These are phyloP conservation scores for Eucalyptus curtisii DNA, from an alignment of 345 rosid species.

Conservation along the genomic window DNA sequence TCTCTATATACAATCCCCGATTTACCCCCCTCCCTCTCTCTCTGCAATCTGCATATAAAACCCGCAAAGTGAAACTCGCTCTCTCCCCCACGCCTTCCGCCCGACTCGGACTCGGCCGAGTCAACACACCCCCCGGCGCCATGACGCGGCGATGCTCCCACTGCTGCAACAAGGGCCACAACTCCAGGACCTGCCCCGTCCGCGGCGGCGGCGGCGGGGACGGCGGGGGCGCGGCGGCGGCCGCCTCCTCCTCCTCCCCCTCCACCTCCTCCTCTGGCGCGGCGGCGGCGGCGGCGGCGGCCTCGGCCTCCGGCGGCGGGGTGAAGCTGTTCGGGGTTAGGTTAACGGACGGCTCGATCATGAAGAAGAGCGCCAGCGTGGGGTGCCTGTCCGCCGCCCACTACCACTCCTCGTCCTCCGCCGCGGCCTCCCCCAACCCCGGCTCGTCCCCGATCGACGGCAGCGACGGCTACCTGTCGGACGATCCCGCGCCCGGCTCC, in stretches of 20 bases:
- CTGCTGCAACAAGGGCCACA: slow-evolving; percentile 94
- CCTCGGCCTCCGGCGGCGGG: background rate
- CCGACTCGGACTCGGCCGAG: background rate
- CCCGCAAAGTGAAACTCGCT: background rate
- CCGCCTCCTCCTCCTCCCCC: background rate
- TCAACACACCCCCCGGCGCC: background rate
- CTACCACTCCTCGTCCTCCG: slow-evolving; percentile 56
- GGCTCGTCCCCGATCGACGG: slow-evolving; percentile 17
- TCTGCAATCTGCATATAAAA: background rate
- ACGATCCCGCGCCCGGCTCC: slow-evolving; percentile 31
- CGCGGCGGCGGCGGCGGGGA: slow-evolving; percentile 1
- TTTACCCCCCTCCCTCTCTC: background rate
- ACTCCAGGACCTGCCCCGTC: slow-evolving; percentile 74
- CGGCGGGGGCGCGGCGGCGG: background rate
- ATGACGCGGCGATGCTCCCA: slow-evolving; percentile 79
- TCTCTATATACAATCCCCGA: background rate
- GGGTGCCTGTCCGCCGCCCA: slow-evolving; percentile 58
- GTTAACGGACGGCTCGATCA: slow-evolving; percentile 78
- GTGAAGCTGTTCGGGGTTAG: slow-evolving; percentile 82
- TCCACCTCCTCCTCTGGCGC: background rate
- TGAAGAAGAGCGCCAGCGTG: slow-evolving; percentile 97
- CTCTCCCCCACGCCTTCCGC: background rate
- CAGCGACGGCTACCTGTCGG: slow-evolving; percentile 58
- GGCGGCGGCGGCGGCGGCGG: background rate
- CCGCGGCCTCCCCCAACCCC: slow-evolving; percentile 59